Evolutionary conservation across 345 rosid species (phyloP).

Genomic region (Hypericum perforatum): DNA sequence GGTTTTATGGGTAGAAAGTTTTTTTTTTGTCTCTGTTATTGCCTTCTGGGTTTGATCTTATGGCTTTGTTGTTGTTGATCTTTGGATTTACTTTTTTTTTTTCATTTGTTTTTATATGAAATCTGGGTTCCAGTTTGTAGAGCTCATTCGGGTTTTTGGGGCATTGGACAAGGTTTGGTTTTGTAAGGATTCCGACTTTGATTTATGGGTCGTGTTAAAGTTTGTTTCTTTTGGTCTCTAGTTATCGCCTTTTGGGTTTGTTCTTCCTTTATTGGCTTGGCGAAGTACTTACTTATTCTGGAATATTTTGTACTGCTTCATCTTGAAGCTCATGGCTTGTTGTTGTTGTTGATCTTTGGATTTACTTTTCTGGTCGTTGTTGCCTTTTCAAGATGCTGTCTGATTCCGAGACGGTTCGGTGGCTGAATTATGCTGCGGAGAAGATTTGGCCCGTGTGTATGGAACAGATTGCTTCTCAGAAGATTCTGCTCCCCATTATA

Average conservation of each 20-base stretch:
- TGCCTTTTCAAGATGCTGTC: constrained; percentile 43
- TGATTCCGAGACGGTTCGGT: constrained; percentile 82
- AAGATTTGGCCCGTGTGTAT: constrained; percentile 90
- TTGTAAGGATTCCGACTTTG: too few species aligned
- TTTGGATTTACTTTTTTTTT: too few species aligned
- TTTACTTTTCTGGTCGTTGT: background rate
- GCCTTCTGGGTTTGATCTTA: too few species aligned
- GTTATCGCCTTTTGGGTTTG: too few species aligned
- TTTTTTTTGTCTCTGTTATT: too few species aligned
- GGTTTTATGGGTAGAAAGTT: too few species aligned
- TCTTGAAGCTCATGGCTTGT: background rate
- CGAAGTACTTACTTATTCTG: too few species aligned
- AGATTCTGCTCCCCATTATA: constrained; percentile 77
- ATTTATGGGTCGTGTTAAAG: too few species aligned
- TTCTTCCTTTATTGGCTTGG: too few species aligned
- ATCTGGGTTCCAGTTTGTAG: background rate
- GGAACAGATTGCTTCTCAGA: constrained; percentile 86
- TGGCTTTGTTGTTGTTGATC: too few species aligned
- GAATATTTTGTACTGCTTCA: too few species aligned
- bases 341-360: constrained; percentile 8
- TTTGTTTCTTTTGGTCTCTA: too few species aligned
- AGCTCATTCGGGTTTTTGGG: background rate
- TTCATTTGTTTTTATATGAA: background rate
- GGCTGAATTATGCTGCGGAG: constrained; percentile 82
- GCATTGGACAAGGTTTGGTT: background rate